Conservation (phyloP, 1,284 basidiomycete species). For the Pseudozyma hubeiensis region DNA sequence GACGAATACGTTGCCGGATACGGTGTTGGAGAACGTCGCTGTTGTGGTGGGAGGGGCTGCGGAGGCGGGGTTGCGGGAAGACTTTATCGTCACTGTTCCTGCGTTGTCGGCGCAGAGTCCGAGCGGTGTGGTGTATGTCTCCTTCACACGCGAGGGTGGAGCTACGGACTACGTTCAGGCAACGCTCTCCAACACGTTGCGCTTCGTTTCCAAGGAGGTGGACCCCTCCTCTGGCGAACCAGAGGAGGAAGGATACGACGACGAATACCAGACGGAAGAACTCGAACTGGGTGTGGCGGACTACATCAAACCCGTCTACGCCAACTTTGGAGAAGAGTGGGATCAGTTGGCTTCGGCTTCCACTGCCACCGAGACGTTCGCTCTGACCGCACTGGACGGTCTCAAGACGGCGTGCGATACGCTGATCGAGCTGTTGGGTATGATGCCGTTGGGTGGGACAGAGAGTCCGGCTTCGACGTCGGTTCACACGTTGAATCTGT, state of each 20-base stretch:
- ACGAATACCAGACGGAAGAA: conserved; percentile 98
- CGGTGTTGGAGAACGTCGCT: conserved; percentile 87
- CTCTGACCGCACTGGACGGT: conserved; percentile 89
- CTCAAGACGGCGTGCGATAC: conserved; percentile 89
- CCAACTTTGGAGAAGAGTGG: conserved; percentile 93
- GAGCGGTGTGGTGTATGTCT: conserved; percentile 88
- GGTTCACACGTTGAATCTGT: conserved; percentile 93
- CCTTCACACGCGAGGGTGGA: conserved; percentile 81
- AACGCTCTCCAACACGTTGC: conserved; percentile 92
- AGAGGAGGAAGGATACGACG: conserved; percentile 97
- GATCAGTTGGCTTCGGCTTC: conserved; percentile 77
- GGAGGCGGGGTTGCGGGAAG: conserved; percentile 81
- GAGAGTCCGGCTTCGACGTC: conserved; percentile 75
- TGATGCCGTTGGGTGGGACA: conserved; percentile 85
- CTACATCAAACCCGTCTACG: conserved; percentile 92
- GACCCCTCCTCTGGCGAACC: conserved; percentile 96
- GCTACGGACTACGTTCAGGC: conserved; percentile 82
- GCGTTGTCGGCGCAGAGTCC: conserved; percentile 76
- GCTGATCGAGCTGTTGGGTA: conserved; percentile 91
- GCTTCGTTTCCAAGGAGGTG: conserved; percentile 96
- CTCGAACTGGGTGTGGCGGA: conserved; percentile 90
- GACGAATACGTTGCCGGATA: conserved; percentile 98
- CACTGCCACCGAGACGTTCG: conserved; percentile 88
- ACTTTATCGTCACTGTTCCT: conserved; percentile 90
- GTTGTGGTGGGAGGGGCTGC: conserved; percentile 90